Base-by-base conservation (phyloP, 139 green algal species). In the Nannochloris sp. region DNA sequence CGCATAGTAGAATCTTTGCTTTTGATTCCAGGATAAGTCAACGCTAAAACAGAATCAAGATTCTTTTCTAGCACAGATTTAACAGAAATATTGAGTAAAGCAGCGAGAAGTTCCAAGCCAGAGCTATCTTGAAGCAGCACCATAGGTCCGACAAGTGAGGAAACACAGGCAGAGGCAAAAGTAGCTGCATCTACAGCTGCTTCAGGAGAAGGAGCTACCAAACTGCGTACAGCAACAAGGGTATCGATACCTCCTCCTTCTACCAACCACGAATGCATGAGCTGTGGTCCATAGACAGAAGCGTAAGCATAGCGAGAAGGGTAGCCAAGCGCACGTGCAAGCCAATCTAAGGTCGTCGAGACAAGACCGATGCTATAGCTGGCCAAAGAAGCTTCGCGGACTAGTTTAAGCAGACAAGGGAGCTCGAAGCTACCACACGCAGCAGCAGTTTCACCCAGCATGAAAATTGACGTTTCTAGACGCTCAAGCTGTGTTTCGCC, bases 391-490 rank as follows among this genome's bases (percentile, higher is more conserved):
- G 66, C 77, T 42, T 83, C 68, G 7, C 19, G 30, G 32, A 42
- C 61, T 38, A 79, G 27, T 36, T 78, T 47, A 29, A 71, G 61
- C 25, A 79, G 23, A 29, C 60, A 65, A 15, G 65, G 27, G 29
- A 60, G 42, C 70, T 83, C 77, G 6, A 79, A 34, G 0, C 33
- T 23, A 13, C 12, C 45, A 44, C 73, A 71, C 29, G 53, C 45
- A 27, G 54, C 47, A 6, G 68, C 59, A 15, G 53, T 36, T 32
- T 79, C 64, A 77, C 67, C 76, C 44, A 83, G 63, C 37, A 68
- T 68, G 2, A 83, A 36, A 23, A 82, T 24, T 13, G 38, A 51
- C 9, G 67, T 79, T 58, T 83, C 76, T 27, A 75, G 61, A n/a
- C 53, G 60, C 63, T 78, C 35, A 56, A 44, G 32, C 31, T n/a